A percentile compares a stretch with the other conserved stretches of the same genome.
Conservation (phyloP, 2,329 filamentous ascomycete genomes). For the Fusarium annulatum region DNA sequence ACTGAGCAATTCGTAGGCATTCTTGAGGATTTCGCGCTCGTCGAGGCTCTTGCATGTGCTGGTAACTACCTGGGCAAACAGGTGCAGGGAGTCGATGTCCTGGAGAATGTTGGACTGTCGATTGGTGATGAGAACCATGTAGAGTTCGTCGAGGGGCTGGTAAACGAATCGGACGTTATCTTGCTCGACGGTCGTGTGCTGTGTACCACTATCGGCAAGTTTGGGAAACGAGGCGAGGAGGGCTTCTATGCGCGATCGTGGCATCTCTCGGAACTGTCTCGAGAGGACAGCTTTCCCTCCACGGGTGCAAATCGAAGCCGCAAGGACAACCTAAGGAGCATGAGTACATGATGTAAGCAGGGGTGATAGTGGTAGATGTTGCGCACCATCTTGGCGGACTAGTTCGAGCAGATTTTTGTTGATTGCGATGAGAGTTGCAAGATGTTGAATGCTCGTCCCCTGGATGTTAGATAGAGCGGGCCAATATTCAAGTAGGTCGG, state of each 20-base stretch:
- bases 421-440: constrained; percentile 34
- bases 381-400: constrained; percentile 55
- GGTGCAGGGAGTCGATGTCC: constrained; percentile 97
- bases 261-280: constrained; percentile 97
- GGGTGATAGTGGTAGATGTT: constrained; percentile 6
- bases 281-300: constrained; percentile 98
- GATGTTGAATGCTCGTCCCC: constrained; percentile 42
- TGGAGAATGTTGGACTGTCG: constrained; percentile 99
- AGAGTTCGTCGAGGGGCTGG: constrained; percentile 97
- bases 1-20: constrained; percentile 95
- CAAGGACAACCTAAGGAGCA: constrained; percentile 85
- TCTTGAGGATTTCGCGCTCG: constrained; percentile 92
- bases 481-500: constrained; percentile 47
- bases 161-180: constrained; percentile 99
- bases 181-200: constrained; percentile 98
- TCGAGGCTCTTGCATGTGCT: constrained; percentile 97
- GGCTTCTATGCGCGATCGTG: constrained; percentile 94
- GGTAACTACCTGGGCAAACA: constrained; percentile 96
- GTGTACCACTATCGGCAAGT: constrained; percentile 92
- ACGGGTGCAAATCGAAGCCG: constrained; percentile 97
- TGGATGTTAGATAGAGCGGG: constrained; percentile 45
- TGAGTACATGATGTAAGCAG: constrained; percentile 32
- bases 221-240: constrained; percentile 98
- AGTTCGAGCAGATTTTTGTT: constrained; percentile 32
- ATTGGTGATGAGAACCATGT: constrained; percentile 99